Evolutionary conservation across 169 alveolate genomes (phyloP), one percentile per base, ranked within the genome.

Genomic region (Cryptosporidium ubiquitum): DNA sequence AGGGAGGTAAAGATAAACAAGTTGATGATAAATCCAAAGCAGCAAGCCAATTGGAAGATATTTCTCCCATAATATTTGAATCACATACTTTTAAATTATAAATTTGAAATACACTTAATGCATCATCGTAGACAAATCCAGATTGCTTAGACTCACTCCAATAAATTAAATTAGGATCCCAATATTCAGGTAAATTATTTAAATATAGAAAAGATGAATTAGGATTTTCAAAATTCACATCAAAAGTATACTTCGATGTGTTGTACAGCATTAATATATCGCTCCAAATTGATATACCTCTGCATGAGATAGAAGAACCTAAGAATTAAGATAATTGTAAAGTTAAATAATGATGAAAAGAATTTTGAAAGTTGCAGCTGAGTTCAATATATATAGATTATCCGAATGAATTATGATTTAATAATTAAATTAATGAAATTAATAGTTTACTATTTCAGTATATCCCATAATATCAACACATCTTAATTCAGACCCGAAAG

Each of bases 401-500:
- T 69, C 16, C 23, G 16, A 12, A 47, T 14, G 55, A 2, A 3
- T 14, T 14, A 58, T 26, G 35, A 20, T 9, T 14, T 58, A 58
- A 14, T 6, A 23, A 64, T 33, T 33, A 33, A 12, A 18, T 16
- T 16, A 64, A 35, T 14, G 33, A 9, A 64, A 35, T 33, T 26
- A 29, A 37, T 33, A 23, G 44, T 29, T 37, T 1, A n/a, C 71
- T n/a, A 39, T 44, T 58, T 79, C 89, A 79, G 89, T 44, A 26
- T 29, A 35, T 79, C 89, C 89, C 89, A 5, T 79, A 40, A 61
- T 31, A 58, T 79, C 89, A 79, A 79, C 89, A 79, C 40, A 37
- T 57, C 49, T 61, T 47, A n/a, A 61, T 79, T 79, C 89, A 79
- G 89, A 79, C 89, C 89, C 89, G 89, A 79, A 79, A 79, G 89